These are phyloP conservation scores for Handroanthus guayacan DNA, from an alignment of 257 asterid genomes.

Conservation along the genomic window DNA sequence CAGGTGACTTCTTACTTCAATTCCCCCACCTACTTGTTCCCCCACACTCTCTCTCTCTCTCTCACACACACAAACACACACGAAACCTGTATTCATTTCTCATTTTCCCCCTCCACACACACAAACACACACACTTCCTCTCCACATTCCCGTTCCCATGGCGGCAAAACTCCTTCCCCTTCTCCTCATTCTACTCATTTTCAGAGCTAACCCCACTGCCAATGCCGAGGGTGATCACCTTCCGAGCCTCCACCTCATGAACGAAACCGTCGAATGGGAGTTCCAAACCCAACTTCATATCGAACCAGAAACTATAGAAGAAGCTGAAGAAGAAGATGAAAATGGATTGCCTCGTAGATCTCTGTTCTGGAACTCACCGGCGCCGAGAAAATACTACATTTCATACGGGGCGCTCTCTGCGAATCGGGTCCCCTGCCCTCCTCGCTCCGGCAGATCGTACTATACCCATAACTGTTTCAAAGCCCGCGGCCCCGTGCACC, in stretches of 20 bases:
- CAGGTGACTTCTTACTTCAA: slow-evolving; percentile 48
- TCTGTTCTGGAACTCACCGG: slow-evolving; percentile 45
- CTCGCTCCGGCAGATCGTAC: slow-evolving; percentile 67
- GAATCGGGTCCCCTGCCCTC: slow-evolving; percentile 60
- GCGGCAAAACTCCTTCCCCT: slow-evolving; percentile 41
- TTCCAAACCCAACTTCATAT: neutral
- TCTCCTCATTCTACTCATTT: slow-evolving; percentile 28
- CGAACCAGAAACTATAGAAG: slow-evolving; percentile 10
- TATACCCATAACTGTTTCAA: slow-evolving; percentile 55
- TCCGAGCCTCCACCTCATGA: slow-evolving; percentile 34
- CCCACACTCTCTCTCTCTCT: slow-evolving; percentile 7
- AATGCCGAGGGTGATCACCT: slow-evolving; percentile 34
- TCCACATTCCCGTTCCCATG: slow-evolving; percentile 24
- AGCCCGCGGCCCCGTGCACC: slow-evolving; percentile 52
- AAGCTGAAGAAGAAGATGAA: slow-evolving; percentile 22
- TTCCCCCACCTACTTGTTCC: slow-evolving; percentile 16
- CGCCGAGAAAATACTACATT: slow-evolving; percentile 47
- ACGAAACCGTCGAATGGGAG: slow-evolving; percentile 42
- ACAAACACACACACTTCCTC: neutral
- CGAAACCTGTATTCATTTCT: neutral
- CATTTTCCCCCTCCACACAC: slow-evolving; percentile 1
- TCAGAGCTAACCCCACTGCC: slow-evolving; percentile 16
- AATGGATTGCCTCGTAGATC: slow-evolving; percentile 45
- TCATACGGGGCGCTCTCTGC: slow-evolving; percentile 68
- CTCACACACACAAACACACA: slow-evolving; percentile 24